Percentiles rank a stretch among this genome's conserved stretches.
These are phyloP conservation scores for Penicillium glabrum DNA, from an alignment of 2,329 filamentous ascomycete genomes.

Conservation along the genomic window DNA sequence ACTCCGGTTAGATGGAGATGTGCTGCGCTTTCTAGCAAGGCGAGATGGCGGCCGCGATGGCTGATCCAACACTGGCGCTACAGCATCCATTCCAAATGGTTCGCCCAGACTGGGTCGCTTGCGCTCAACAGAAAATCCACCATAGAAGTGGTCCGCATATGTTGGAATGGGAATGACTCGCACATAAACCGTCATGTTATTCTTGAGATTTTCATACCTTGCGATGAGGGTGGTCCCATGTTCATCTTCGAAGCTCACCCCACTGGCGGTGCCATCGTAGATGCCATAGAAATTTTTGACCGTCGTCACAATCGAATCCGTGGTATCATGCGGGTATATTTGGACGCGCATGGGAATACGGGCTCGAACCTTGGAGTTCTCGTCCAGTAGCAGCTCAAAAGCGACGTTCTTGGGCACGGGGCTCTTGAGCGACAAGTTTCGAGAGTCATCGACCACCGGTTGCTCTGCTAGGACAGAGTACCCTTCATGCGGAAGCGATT, in stretches of 20 bases:
- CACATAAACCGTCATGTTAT: constrained; percentile 92
- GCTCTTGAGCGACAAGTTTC: constrained; percentile 38
- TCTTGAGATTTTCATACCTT: constrained; percentile 89
- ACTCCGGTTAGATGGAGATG: constrained; percentile 70
- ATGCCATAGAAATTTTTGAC: constrained; percentile 99
- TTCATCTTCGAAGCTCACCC: constrained; percentile 93
- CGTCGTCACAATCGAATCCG: constrained; percentile 95
- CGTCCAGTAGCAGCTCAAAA: constrained; percentile 62
- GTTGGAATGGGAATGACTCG: constrained; percentile 68
- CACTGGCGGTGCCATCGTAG: constrained; percentile 76
- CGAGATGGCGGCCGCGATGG: constrained; percentile 69
- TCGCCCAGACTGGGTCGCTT: constrained; percentile 62
- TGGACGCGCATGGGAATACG: constrained; percentile 69
- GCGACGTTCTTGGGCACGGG: constrained; percentile 60
- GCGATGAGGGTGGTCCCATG: constrained; percentile 89
- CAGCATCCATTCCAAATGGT: constrained; percentile 63
- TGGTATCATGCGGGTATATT: constrained; percentile 93
- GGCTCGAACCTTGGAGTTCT: constrained; percentile 58
- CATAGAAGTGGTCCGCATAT: constrained; percentile 48
- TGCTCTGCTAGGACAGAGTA: constrained; percentile 35
- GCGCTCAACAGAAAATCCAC: constrained; percentile 53
- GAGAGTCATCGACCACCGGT: constrained; percentile 26
- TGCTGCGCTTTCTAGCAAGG: constrained; percentile 72
- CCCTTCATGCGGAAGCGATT: constrained; percentile 35
- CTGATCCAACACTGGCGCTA: constrained; percentile 52